Conservation (phyloP, 2,329 filamentous ascomycete genomes). For the Monosporascus sp. region DNA sequence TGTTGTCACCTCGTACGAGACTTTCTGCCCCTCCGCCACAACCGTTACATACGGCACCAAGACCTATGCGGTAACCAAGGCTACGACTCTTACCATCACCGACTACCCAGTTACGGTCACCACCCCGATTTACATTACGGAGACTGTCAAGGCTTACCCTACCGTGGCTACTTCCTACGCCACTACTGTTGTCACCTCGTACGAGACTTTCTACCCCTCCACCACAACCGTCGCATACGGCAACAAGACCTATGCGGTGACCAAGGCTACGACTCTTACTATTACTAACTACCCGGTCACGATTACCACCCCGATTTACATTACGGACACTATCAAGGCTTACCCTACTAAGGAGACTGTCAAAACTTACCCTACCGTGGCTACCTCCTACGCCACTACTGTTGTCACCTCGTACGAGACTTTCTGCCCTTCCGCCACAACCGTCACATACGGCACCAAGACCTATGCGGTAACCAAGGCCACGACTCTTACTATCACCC, state of each 20-base stretch:
- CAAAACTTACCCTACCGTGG: neutral
- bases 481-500: slow-evolving; percentile 10
- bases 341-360: too few relatives aligned
- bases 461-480: slow-evolving; percentile 1
- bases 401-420: too few relatives aligned
- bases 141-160: slow-evolving; percentile 6
- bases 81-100: slow-evolving; percentile 10
- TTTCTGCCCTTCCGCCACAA: neutral
- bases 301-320: too few relatives aligned
- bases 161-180: neutral
- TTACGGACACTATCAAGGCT: too few relatives aligned
- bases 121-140: neutral
- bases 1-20: too few relatives aligned
- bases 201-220: neutral
- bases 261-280: slow-evolving; percentile 7
- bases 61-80: neutral
- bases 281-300: slow-evolving; percentile 14
- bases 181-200: too few relatives aligned
- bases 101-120: slow-evolving; percentile 11
- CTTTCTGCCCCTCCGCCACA: neutral
- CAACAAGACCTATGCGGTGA: neutral
- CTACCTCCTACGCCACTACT: neutral
- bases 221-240: neutral
- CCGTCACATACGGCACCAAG: neutral
- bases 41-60: neutral